Conservation (phyloP, 208 protist genomes). For the Blechomonas ayalai region DNA sequence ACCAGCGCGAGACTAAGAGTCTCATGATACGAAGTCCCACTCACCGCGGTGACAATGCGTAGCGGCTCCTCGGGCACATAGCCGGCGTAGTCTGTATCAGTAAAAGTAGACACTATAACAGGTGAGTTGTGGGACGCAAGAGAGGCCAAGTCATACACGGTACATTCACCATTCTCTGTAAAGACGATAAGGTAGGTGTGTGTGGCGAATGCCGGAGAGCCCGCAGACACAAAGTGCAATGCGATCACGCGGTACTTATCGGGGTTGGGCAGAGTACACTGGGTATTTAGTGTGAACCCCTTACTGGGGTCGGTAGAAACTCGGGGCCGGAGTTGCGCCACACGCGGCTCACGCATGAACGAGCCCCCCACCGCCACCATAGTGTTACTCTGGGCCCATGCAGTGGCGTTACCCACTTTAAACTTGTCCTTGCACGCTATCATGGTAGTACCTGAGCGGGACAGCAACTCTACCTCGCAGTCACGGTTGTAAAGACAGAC, state of each 20-base stretch:
- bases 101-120: constrained; percentile 34
- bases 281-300: constrained; percentile 7
- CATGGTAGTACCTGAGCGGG: constrained; percentile 12
- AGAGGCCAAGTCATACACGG: constrained; percentile 39
- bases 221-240: constrained; percentile 32
- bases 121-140: constrained; percentile 17
- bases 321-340: constrained; percentile 30
- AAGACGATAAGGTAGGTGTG: constrained; percentile 54
- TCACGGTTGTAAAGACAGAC: constrained; percentile 41
- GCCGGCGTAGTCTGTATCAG: constrained; percentile 45
- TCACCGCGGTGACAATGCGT: constrained; percentile 33
- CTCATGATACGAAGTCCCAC: constrained; percentile 59
- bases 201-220: constrained; percentile 59
- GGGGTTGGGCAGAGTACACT: not conserved
- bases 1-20: constrained; percentile 38
- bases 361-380: constrained; percentile 54
- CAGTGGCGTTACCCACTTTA: constrained; percentile 55
- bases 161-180: constrained; percentile 42
- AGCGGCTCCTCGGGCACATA: constrained; percentile 29
- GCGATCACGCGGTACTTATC: constrained; percentile 35
- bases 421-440: constrained; percentile 51
- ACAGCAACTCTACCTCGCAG: constrained; percentile 59
- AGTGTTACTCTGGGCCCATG: constrained; percentile 40
- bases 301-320: constrained; percentile 4
- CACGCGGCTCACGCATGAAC: constrained; percentile 63